These are phyloP conservation scores for Coemansia sp. DNA, from an alignment of 192 early-diverging fungal genomes.

Conservation along the genomic window DNA sequence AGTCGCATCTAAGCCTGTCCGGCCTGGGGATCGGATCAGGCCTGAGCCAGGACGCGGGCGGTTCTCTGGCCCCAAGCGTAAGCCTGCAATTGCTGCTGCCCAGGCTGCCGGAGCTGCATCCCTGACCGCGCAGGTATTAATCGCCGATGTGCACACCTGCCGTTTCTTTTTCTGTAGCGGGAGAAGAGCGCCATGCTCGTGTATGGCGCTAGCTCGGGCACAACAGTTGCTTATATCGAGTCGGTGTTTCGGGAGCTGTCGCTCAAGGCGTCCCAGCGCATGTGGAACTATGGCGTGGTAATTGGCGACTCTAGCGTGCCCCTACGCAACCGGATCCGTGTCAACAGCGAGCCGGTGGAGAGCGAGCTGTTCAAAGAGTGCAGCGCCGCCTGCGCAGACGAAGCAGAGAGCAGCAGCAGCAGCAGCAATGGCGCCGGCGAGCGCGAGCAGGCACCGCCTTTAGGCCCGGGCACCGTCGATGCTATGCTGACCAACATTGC, in stretches of 20 bases:
- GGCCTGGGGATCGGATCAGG: conserved; percentile 15
- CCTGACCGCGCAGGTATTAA: background rate
- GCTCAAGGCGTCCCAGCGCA: conserved; percentile 1
- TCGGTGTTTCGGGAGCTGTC: conserved; percentile 34
- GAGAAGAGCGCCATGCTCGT: conserved; percentile 22
- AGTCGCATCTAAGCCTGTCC: conserved; percentile 2
- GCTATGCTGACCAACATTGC: conserved; percentile 22
- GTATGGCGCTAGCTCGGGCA: conserved; percentile 12
- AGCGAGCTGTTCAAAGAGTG: conserved; percentile 12
- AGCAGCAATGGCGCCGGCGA: background rate
- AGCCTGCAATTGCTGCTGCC: background rate
- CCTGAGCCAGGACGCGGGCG: conserved; percentile 8
- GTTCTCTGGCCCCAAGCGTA: conserved; percentile 11
- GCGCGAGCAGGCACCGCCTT: background rate
- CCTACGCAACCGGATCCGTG: conserved; percentile 14
- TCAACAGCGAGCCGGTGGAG: conserved; percentile 23
- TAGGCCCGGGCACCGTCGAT: conserved; percentile 9
- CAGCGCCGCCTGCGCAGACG: conserved; percentile 8
- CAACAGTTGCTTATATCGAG: conserved; percentile 31
- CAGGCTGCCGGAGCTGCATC: background rate
- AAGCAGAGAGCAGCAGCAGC: conserved; percentile 1
- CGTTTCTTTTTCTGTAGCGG: conserved; percentile 5
- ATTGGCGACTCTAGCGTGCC: conserved; percentile 17
- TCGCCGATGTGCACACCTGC: background rate
- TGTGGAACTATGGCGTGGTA: conserved; percentile 27